Evolutionary conservation across 2,329 filamentous ascomycete genomes (phyloP).

Genomic region (Alternaria rosae): DNA sequence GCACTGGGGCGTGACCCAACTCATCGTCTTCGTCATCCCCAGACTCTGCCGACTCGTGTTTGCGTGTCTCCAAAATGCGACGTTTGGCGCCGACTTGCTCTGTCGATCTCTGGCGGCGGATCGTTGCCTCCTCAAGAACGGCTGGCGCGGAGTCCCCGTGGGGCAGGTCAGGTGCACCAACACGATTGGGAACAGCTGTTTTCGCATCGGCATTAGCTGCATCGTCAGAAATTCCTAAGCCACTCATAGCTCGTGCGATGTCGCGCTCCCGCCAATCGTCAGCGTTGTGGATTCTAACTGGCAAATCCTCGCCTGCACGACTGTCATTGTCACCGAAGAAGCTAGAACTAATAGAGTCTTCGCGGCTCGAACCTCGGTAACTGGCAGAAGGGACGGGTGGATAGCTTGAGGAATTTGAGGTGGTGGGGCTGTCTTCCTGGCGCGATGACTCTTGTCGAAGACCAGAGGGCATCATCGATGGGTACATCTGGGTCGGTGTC

Average conservation of each 20-base stretch:
- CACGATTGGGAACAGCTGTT: slow-evolving; percentile 33
- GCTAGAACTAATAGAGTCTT: slow-evolving; percentile 88
- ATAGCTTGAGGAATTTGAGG: slow-evolving; percentile 78
- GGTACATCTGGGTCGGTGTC: slow-evolving; percentile 50
- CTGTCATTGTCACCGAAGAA: slow-evolving; percentile 88
- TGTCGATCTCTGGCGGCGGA: slow-evolving; percentile 70
- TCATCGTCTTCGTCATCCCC: slow-evolving; percentile 97
- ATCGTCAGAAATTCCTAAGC: slow-evolving; percentile 78
- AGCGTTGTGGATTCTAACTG: slow-evolving; percentile 75
- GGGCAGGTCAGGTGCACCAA: slow-evolving; percentile 46
- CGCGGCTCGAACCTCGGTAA: slow-evolving; percentile 79
- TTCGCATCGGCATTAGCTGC: slow-evolving; percentile 53
- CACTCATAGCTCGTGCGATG: slow-evolving; percentile 61
- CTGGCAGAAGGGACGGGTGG: slow-evolving; percentile 75
- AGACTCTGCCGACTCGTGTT: slow-evolving; percentile 79
- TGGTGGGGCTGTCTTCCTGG: slow-evolving; percentile 82
- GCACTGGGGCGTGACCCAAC: slow-evolving; percentile 66
- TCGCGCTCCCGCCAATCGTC: slow-evolving; percentile 78
- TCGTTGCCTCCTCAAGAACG: slow-evolving; percentile 60
- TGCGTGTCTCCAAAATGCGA: slow-evolving; percentile 75
- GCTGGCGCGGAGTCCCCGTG: slow-evolving; percentile 64
- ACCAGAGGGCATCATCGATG: slow-evolving; percentile 63
- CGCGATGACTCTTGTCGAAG: slow-evolving; percentile 69
- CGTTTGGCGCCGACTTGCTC: slow-evolving; percentile 79
- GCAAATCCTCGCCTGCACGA: slow-evolving; percentile 74